These are phyloP conservation scores for Arthroderma sp. DNA, from an alignment of 2,329 filamentous ascomycete species.

Conservation along the genomic window DNA sequence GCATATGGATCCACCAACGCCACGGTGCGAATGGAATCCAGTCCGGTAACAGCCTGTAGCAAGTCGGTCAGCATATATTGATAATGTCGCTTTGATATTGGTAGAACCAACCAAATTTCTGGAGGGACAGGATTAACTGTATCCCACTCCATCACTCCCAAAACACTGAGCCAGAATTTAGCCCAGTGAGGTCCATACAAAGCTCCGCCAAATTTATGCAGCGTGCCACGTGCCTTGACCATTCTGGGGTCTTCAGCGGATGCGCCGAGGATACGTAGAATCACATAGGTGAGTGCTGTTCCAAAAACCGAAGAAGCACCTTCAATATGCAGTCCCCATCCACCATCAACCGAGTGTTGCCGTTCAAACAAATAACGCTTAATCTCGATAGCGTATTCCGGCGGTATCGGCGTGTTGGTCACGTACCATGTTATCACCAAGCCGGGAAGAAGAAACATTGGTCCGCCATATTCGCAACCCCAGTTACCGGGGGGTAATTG, in stretches of 20 bases:
- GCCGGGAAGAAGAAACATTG: constrained; percentile 87
- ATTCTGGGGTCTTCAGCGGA: constrained; percentile 72
- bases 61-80: background rate
- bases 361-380: constrained; percentile 82
- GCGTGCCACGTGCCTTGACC: constrained; percentile 65
- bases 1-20: constrained; percentile 97
- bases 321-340: constrained; percentile 94
- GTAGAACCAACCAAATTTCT: constrained; percentile 56
- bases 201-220: constrained; percentile 79
- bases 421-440: constrained; percentile 77
- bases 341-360: constrained; percentile 76
- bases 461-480: constrained; percentile 95
- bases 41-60: constrained; percentile 57
- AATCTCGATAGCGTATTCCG: constrained; percentile 71
- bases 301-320: constrained; percentile 86
- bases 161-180: constrained; percentile 85
- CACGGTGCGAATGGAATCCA: constrained; percentile 83
- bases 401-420: constrained; percentile 74
- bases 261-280: constrained; percentile 67
- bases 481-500: constrained; percentile 85
- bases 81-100: background rate
- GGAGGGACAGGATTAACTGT: constrained; percentile 89
- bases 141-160: constrained; percentile 78
- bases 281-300: constrained; percentile 75
- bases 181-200: constrained; percentile 80